phyloP scores from a whole-genome alignment of 805 yeast genomes.

The Starmerella powellii region DNA sequence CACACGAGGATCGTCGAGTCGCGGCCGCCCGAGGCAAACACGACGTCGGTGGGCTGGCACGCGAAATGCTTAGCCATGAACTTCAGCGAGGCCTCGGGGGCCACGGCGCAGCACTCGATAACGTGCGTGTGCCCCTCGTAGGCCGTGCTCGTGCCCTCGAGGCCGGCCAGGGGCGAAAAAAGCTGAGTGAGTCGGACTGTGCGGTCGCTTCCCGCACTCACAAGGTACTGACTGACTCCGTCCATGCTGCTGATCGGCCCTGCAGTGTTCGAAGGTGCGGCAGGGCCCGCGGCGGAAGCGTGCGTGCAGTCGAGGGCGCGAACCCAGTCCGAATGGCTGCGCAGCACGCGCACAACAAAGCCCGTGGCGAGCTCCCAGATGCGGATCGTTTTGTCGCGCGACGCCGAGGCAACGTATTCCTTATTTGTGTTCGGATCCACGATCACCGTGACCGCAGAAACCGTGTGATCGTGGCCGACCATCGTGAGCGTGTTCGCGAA shows the following conservation, averaged over 20 bases:
- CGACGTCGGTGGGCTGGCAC: conserved; percentile 21
- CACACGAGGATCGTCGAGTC: conserved; percentile 66
- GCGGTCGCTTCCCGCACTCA: conserved; percentile 20
- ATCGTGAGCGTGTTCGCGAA: conserved; percentile 49
- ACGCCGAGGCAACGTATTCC: conserved; percentile 49
- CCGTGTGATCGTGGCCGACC: conserved; percentile 79
- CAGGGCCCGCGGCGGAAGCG: too few species aligned
- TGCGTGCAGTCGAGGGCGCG: conserved; percentile 42
- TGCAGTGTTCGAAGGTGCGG: too few species aligned
- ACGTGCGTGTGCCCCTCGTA: conserved; percentile 70
- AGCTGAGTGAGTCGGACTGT: conserved; percentile 9
- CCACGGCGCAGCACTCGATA: conserved; percentile 56
- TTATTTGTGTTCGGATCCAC: conserved; percentile 29
- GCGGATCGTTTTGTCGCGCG: conserved; percentile 82
- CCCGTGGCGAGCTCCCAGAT: conserved; percentile 64
- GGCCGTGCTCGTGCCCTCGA: conserved; percentile 32
- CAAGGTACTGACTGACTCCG: conserved; percentile 1
- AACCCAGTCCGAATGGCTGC: conserved; percentile 86
- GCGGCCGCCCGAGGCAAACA: conserved; percentile 63
- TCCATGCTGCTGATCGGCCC: too few species aligned
- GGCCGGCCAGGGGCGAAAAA: neutral
- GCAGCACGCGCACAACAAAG: conserved; percentile 50
- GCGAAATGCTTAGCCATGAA: conserved; percentile 38
- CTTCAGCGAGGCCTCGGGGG: conserved; percentile 42
- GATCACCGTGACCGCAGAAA: conserved; percentile 44